Evolutionary conservation across 306 rosid species (phyloP).

Genomic region (Lotus japonicus): DNA sequence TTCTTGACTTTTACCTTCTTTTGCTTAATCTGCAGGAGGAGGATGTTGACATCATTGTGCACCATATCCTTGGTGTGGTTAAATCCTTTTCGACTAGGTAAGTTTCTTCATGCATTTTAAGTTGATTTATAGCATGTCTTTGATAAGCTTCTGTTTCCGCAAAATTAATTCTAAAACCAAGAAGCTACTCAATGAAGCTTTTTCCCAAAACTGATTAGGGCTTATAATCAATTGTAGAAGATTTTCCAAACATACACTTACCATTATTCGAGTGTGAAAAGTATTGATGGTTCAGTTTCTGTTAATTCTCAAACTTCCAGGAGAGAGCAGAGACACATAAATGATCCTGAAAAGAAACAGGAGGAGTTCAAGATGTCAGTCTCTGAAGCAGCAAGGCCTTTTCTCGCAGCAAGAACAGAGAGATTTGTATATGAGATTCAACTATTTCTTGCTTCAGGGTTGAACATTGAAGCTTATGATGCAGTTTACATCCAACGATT

Average conservation of each 20-base stretch:
- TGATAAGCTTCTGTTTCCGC: no score
- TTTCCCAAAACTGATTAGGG: no score
- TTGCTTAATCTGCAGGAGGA: conserved; percentile 58
- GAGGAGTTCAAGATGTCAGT: conserved; percentile 48
- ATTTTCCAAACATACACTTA: no score
- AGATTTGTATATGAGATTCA: conserved; percentile 67
- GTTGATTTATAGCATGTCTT: neutral
- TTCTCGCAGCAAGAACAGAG: conserved; percentile 56
- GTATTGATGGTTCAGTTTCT: neutral
- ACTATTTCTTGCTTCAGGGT: conserved; percentile 81
- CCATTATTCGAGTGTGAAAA: neutral
- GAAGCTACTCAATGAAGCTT: no score
- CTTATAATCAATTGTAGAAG: no score
- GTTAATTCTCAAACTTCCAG: conserved; percentile 24
- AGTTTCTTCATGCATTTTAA: conserved; percentile 10
- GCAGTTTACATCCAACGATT: conserved; percentile 71
- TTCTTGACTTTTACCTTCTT: conserved; percentile 1
- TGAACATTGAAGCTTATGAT: conserved; percentile 81
- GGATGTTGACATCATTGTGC: conserved; percentile 72
- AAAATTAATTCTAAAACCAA: no score
- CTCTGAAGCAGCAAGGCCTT: conserved; percentile 62
- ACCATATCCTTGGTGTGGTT: conserved; percentile 62
- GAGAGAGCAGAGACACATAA: conserved; percentile 31
- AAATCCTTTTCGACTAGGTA: conserved; percentile 44
- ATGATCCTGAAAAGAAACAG: conserved; percentile 38